Conservation (phyloP, 2,329 filamentous ascomycete genomes). For the Trichoderma oligosporum region DNA sequence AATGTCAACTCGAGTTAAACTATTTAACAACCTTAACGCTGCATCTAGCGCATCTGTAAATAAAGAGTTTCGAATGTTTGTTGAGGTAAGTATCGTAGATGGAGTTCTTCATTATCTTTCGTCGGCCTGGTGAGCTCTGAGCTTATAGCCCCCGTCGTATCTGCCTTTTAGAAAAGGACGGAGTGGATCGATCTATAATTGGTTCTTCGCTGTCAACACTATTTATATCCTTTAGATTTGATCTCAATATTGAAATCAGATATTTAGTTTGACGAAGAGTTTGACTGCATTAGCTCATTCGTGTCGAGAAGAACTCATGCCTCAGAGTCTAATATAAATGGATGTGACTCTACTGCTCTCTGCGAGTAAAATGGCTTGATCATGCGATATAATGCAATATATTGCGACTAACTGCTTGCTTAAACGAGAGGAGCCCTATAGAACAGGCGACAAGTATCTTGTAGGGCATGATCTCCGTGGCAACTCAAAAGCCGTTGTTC, state of each 20-base stretch:
- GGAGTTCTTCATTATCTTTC: neutral
- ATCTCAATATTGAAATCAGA: conserved; percentile 53
- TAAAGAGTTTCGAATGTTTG: no score
- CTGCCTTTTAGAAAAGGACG: no score
- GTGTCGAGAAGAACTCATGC: conserved; percentile 19
- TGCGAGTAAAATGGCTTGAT: neutral
- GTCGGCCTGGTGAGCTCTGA: neutral
- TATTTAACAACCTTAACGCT: conserved; percentile 30
- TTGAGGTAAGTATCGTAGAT: no score
- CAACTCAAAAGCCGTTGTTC: neutral
- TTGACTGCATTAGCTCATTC: conserved; percentile 54
- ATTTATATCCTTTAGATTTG: conserved; percentile 51
- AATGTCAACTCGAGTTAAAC: conserved; percentile 42
- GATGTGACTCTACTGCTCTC: neutral
- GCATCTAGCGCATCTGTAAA: conserved; percentile 55
- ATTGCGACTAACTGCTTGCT: no score
- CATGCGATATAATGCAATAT: no score
- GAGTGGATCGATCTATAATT: conserved; percentile 36
- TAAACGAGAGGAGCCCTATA: neutral
- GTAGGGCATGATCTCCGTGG: neutral
- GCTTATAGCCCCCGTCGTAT: neutral
- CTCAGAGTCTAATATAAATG: no score
- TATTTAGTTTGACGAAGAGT: conserved; percentile 55
- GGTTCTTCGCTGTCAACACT: conserved; percentile 53
- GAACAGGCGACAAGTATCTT: neutral